A percentile compares a stretch with the other conserved stretches of the same genome.
These are phyloP conservation scores for Pleurotus tuoliensis DNA, from an alignment of 768 basidiomycete genomes.

Conservation along the genomic window DNA sequence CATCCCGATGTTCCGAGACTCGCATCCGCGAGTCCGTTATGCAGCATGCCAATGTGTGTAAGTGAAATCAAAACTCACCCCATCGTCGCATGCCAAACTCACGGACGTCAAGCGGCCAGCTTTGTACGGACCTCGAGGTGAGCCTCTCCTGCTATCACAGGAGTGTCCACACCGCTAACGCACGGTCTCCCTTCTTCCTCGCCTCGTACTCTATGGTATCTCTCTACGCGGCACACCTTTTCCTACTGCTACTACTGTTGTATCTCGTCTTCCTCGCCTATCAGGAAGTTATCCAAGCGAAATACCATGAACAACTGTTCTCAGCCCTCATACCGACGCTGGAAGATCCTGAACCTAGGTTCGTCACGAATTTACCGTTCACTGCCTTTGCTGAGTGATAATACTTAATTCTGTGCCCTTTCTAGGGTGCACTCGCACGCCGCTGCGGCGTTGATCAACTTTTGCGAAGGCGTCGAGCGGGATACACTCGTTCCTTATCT, in stretches of 20 bases:
- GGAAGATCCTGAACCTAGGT: slow-evolving; percentile 74
- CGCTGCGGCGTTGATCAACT: slow-evolving; percentile 85
- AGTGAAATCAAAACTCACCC: slow-evolving; percentile 16
- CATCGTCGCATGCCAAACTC: slow-evolving; percentile 4
- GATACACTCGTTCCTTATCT: slow-evolving; percentile 74
- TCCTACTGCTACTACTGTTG: too few species aligned
- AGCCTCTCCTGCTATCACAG: slow-evolving; percentile 7
- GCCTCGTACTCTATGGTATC: background rate
- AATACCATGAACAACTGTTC: slow-evolving; percentile 66
- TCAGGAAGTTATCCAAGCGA: slow-evolving; percentile 72
- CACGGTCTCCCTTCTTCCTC: background rate
- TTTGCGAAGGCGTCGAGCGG: slow-evolving; percentile 81
- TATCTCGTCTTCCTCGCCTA: background rate
- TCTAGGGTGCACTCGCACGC: slow-evolving; percentile 81
- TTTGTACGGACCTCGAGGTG: slow-evolving; percentile 88
- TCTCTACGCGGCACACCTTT: too few species aligned
- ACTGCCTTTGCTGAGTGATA: background rate
- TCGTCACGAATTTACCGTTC: slow-evolving; percentile 12
- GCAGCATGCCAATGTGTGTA: slow-evolving; percentile 91
- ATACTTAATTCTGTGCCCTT: background rate
- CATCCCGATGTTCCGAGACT: slow-evolving; percentile 71
- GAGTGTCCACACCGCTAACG: background rate
- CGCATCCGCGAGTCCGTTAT: slow-evolving; percentile 69
- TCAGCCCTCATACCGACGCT: slow-evolving; percentile 67
- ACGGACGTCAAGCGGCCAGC: slow-evolving; percentile 60